Percentiles rank a stretch among this genome's conserved stretches.
These are phyloP conservation scores for Morella rubra DNA, from an alignment of 306 rosid genomes.

Conservation along the genomic window DNA sequence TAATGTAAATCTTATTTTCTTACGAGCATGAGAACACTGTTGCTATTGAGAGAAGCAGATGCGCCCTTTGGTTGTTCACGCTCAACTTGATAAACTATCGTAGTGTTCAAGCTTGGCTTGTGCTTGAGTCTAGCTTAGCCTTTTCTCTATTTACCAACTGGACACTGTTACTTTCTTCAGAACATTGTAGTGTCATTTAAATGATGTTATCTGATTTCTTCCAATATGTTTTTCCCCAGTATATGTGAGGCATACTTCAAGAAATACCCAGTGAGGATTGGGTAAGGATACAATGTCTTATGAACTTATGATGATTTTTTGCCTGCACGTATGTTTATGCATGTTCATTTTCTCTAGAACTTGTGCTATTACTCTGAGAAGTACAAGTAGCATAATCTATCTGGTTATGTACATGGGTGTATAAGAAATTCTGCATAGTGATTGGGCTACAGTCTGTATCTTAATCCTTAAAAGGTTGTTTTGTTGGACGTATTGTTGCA, in stretches of 20 bases:
- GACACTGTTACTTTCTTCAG: neutral
- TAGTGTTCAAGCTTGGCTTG: neutral
- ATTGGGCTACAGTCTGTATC: neutral
- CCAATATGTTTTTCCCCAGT: slow-evolving; percentile 43
- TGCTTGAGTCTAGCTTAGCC: neutral
- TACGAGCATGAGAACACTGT: neutral
- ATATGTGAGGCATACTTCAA: slow-evolving; percentile 95
- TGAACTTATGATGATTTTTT: neutral
- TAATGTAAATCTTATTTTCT: neutral
- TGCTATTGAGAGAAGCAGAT: neutral
- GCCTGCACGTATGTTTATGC: neutral
- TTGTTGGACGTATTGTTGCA: neutral
- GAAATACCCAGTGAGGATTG: slow-evolving; percentile 79
- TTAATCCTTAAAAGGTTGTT: no score
- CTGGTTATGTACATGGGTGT: neutral
- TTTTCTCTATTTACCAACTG: neutral
- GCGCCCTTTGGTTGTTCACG: neutral
- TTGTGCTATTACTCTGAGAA: slow-evolving; percentile 22
- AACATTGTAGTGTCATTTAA: neutral
- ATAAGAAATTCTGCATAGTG: neutral
- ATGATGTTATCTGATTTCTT: slow-evolving; percentile 4
- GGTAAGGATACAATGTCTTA: slow-evolving; percentile 42
- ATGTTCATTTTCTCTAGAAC: slow-evolving; percentile 10
- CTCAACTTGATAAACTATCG: neutral
- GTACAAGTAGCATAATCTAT: neutral